A percentile compares a stretch with the other conserved stretches of the same genome.
Conservation (phyloP, 108 stramenopile species). For the Ochromonas danica region DNA sequence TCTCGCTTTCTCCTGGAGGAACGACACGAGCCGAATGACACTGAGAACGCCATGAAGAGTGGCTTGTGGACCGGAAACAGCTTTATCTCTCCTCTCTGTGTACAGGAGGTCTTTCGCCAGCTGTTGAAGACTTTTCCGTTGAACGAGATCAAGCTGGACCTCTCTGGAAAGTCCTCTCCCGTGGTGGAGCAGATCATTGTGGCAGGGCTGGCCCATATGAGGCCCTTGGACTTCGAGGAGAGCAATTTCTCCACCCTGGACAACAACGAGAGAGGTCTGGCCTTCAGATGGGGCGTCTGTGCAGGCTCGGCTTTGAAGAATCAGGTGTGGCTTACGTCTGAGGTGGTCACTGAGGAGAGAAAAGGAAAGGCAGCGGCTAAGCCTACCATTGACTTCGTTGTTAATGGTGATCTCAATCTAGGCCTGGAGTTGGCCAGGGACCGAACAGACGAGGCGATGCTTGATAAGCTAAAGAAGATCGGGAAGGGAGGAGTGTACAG, state of each 20-base stretch:
- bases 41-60: slow-evolving; percentile 9
- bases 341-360: slow-evolving; percentile 13
- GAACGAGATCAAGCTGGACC: slow-evolving; percentile 13
- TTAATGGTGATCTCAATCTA: slow-evolving; percentile 17
- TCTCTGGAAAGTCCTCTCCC: slow-evolving; percentile 13
- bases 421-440: slow-evolving; percentile 12
- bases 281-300: slow-evolving; percentile 13
- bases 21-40: slow-evolving; percentile 9
- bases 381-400: slow-evolving; percentile 14
- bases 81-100: slow-evolving; percentile 4
- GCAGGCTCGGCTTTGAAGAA: slow-evolving; percentile 13
- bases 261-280: slow-evolving; percentile 13
- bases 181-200: slow-evolving; percentile 14
- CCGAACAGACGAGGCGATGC: slow-evolving; percentile 12
- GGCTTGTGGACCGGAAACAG: slow-evolving; percentile 13
- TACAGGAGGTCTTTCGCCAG: slow-evolving; percentile 13
- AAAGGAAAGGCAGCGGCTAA: slow-evolving; percentile 14
- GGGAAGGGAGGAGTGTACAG: slow-evolving; percentile 9
- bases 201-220: slow-evolving; percentile 12
- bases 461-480: slow-evolving; percentile 6
- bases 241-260: slow-evolving; percentile 14
- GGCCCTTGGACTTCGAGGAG: slow-evolving; percentile 8
- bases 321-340: slow-evolving; percentile 13
- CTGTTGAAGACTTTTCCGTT: slow-evolving; percentile 1
- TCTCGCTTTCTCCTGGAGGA: slow-evolving; percentile 9